Conservation (phyloP, 495 filamentous ascomycete species). For the Rostrohypoxylon terebratum region DNA sequence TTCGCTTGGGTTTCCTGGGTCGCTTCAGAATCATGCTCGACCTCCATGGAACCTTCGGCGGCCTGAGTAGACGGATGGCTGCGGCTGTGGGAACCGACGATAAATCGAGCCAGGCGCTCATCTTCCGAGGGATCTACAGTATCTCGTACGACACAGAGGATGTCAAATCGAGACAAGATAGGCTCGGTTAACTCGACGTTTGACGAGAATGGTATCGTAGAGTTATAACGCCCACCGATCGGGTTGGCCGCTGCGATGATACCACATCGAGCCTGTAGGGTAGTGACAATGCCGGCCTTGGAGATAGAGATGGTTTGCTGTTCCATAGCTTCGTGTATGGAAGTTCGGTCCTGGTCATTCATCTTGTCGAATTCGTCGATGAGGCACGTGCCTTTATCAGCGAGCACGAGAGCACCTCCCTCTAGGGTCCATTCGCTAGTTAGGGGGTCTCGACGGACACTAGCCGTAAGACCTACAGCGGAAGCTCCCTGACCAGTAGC, state of each 20-base stretch:
- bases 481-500: slow-evolving; percentile 97
- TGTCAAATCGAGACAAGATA: slow-evolving; percentile 98
- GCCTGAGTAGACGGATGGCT: slow-evolving; percentile 80
- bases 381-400: slow-evolving; percentile 93
- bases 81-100: slow-evolving; percentile 90
- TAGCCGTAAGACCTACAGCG: slow-evolving; percentile 97
- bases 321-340: slow-evolving; percentile 99
- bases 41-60: slow-evolving; percentile 70
- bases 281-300: slow-evolving; percentile 98
- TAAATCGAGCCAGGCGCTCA: slow-evolving; percentile 93
- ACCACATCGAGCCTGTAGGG: slow-evolving; percentile 95
- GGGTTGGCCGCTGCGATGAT: slow-evolving; percentile 98
- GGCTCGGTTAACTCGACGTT: slow-evolving; percentile 98
- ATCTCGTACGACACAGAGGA: slow-evolving; percentile 96
- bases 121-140: slow-evolving; percentile 97
- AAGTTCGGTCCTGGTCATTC: slow-evolving; percentile 98
- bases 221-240: slow-evolving; percentile 95
- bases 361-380: slow-evolving; percentile 99
- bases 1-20: slow-evolving; percentile 59
- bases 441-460: slow-evolving; percentile 93
- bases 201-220: slow-evolving; percentile 90
- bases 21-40: slow-evolving; percentile 65
- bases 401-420: slow-evolving; percentile 94
- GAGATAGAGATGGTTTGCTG: slow-evolving; percentile 99
- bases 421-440: slow-evolving; percentile 99